Evolutionary conservation across 495 filamentous ascomycete species (phyloP).

Genomic region (Hypoxylon lenormandii): DNA sequence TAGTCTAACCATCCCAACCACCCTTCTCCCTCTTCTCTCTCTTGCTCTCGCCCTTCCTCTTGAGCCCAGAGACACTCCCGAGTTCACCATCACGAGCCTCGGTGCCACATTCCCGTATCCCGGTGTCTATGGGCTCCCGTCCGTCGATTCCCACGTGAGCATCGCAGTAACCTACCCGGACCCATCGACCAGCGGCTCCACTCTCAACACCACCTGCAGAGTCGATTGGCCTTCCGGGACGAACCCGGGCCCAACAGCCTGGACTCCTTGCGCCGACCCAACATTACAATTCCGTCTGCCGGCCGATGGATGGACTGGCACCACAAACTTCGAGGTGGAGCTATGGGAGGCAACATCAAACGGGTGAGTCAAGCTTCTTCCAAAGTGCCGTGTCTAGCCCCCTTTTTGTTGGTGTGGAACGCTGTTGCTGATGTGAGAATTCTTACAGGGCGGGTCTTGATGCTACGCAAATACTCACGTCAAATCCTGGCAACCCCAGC

Average conservation of each 20-base stretch:
- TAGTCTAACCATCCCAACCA: constrained; percentile 14
- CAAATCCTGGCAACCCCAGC: constrained; percentile 31
- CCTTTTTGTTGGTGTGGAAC: background rate
- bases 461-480: constrained; percentile 33
- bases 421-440: constrained; percentile 16
- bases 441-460: constrained; percentile 35
- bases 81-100: constrained; percentile 43
- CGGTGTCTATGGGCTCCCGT: constrained; percentile 30
- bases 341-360: constrained; percentile 34
- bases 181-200: constrained; percentile 67
- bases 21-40: constrained; percentile 35
- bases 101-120: constrained; percentile 41
- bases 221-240: constrained; percentile 35
- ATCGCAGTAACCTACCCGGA: constrained; percentile 73
- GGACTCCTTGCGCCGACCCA: constrained; percentile 35
- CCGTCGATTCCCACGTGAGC: constrained; percentile 39
- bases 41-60: constrained; percentile 35
- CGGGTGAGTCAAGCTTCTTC: constrained; percentile 32
- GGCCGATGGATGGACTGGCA: constrained; percentile 37
- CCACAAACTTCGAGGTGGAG: constrained; percentile 39
- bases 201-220: constrained; percentile 44
- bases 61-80: constrained; percentile 27
- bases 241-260: constrained; percentile 36
- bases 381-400: background rate
- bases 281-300: constrained; percentile 40